These are phyloP conservation scores for Fragilaria radians DNA, from an alignment of 108 stramenopile genomes.

Conservation along the genomic window DNA sequence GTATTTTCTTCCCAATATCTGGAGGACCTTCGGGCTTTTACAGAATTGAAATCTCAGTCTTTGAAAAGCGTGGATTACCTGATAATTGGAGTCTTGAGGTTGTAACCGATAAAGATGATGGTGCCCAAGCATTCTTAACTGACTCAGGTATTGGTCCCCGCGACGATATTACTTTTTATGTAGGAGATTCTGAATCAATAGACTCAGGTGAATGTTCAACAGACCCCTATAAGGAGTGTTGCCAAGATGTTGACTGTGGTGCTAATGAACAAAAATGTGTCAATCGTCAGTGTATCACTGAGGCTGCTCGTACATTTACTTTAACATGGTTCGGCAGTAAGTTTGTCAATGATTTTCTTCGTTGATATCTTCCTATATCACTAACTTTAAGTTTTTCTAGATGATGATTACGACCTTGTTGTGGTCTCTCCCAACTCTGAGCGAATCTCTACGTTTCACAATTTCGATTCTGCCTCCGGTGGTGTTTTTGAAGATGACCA, in stretches of 20 bases:
- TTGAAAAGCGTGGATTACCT: neutral
- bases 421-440: neutral
- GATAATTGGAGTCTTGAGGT: neutral
- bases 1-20: neutral
- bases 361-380: neutral
- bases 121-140: neutral
- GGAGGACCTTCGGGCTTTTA: slow-evolving; percentile 5
- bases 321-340: neutral
- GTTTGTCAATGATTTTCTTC: neutral
- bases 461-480: neutral
- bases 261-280: neutral
- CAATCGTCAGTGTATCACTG: neutral
- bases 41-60: neutral
- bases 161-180: neutral
- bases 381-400: neutral
- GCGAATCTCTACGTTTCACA: neutral
- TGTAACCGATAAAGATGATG: neutral
- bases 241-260: neutral
- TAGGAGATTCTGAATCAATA: neutral
- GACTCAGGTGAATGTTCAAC: neutral
- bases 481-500: neutral
- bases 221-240: neutral
- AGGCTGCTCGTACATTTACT: neutral
- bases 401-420: neutral
- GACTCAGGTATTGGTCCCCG: neutral